Evolutionary conservation across 768 basidiomycete species (phyloP), one percentile per base, ranked within the genome.

Genomic region (button mushroom (Agaricus bisporus)): DNA sequence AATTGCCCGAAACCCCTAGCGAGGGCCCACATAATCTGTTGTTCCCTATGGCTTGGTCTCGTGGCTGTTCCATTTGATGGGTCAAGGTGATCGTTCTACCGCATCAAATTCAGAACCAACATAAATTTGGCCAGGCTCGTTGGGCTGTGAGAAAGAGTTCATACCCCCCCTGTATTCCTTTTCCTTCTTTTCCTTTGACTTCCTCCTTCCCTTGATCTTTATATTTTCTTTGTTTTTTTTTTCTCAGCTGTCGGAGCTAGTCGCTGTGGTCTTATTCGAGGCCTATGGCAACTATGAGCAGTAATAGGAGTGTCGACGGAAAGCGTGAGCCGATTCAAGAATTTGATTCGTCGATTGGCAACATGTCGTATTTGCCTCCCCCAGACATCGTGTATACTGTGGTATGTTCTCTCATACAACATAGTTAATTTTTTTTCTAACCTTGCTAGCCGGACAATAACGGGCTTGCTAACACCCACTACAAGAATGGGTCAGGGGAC

Each of bases 361-460:
- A 37, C 11, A 41, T 45, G 12, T 48, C 53, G 32, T 48, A 32
- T 17, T 22, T 48, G 47, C 53, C 53, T 32, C 35, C 35, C 20
- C 52, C 53, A 25, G 28, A 11, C 28, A 8, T 32, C 8, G 32
- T 32, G 32, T 32, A 32, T 32, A 32, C 32, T 11, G 32, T 11
- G 11, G 32, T 32, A 11, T 11, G 32, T 32, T 32, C 17, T 54
- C 42, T 54, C 52, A 29, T 47, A 47, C 8, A 22, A 41, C 12
- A 12, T 20, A 8, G 46, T 54, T 25, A 22, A 22, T 4, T 22
- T 22, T 22, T 22, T 1, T 2, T 22, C 22, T 22, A 22, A 22
- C 22, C 22, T 22, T 20, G 52, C 22, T 26, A 51, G 41, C 48
- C 38, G 32, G 32, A 32, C 32, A 6, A 32, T 5, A 17, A 49